Evolutionary conservation across 2,329 filamentous ascomycete species (phyloP).

Genomic region (Emericellopsis cladophorae): DNA sequence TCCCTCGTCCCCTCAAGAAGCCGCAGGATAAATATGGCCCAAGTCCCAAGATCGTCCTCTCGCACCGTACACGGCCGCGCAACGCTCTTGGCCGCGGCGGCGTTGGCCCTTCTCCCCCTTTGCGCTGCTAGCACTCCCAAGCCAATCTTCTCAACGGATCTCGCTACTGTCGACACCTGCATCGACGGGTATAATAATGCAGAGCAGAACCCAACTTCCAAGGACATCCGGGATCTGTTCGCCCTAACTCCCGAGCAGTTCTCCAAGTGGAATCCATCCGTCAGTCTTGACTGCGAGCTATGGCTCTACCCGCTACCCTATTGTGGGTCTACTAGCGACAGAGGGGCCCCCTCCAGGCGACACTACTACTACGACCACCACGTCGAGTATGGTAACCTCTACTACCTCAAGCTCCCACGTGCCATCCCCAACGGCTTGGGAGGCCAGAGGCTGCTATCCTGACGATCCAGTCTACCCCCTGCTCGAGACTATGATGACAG

Average conservation of each 20-base stretch:
- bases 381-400: conserved; percentile 5
- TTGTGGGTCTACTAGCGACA: conserved; percentile 6
- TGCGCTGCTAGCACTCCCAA: neutral
- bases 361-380: conserved; percentile 3
- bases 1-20: too few relatives aligned
- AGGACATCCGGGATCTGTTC: conserved; percentile 2
- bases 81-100: neutral
- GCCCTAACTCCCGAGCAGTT: conserved; percentile 4
- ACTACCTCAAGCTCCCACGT: neutral
- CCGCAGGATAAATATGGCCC: too few relatives aligned
- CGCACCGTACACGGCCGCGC: neutral
- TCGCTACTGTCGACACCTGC: conserved; percentile 3
- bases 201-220: conserved; percentile 1
- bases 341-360: conserved; percentile 2
- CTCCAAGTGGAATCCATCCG: conserved; percentile 6
- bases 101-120: neutral
- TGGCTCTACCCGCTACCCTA: conserved; percentile 7
- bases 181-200: conserved; percentile 4
- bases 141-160: conserved; percentile 1
- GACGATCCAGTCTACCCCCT: conserved; percentile 13
- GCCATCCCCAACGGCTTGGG: conserved; percentile 8
- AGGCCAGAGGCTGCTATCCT: conserved; percentile 22
- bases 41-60: neutral
- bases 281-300: conserved; percentile 7
- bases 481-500: conserved; percentile 16